Evolutionary conservation across 2,329 filamentous ascomycete species (phyloP).

Genomic region (Bipolaris victoriae): DNA sequence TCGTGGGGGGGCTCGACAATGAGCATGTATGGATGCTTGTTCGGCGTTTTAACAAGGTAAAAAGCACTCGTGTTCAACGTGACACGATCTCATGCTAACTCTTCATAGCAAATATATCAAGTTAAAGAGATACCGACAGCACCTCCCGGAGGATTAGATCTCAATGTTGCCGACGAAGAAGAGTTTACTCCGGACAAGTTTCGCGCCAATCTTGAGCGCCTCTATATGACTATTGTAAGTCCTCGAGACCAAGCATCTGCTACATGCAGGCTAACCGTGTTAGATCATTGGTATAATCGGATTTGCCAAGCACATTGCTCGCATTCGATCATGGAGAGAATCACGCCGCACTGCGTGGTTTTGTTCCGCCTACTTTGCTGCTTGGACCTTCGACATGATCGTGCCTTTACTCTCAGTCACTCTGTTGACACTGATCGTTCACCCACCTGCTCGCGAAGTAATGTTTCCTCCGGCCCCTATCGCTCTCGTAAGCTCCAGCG

Average conservation of each 20-base stretch:
- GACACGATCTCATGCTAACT: constrained; percentile 26
- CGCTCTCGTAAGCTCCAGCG: constrained; percentile 71
- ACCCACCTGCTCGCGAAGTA: constrained; percentile 64
- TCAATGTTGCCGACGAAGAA: constrained; percentile 81
- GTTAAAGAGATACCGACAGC: constrained; percentile 70
- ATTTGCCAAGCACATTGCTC: constrained; percentile 74
- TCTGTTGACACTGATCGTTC: constrained; percentile 69
- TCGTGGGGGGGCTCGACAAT: constrained; percentile 72
- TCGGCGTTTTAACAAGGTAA: constrained; percentile 74
- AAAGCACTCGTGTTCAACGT: not conserved
- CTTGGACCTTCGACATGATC: constrained; percentile 77
- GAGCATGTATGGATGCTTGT: constrained; percentile 76
- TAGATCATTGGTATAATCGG: constrained; percentile 67
- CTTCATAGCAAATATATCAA: constrained; percentile 65
- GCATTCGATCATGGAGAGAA: constrained; percentile 82
- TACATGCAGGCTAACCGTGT: constrained; percentile 11
- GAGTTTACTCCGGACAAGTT: constrained; percentile 87
- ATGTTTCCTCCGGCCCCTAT: constrained; percentile 81
- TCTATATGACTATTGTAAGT: constrained; percentile 76
- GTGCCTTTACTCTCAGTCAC: constrained; percentile 65
- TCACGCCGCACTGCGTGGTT: constrained; percentile 70
- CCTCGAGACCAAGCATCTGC: not conserved
- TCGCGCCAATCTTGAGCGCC: constrained; percentile 74
- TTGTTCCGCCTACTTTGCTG: constrained; percentile 64
- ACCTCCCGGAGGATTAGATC: constrained; percentile 72